Percentiles rank a stretch among this genome's conserved stretches.
phyloP scores from a whole-genome alignment of 23 red algal genomes.

The Pyropia yezoensis region DNA sequence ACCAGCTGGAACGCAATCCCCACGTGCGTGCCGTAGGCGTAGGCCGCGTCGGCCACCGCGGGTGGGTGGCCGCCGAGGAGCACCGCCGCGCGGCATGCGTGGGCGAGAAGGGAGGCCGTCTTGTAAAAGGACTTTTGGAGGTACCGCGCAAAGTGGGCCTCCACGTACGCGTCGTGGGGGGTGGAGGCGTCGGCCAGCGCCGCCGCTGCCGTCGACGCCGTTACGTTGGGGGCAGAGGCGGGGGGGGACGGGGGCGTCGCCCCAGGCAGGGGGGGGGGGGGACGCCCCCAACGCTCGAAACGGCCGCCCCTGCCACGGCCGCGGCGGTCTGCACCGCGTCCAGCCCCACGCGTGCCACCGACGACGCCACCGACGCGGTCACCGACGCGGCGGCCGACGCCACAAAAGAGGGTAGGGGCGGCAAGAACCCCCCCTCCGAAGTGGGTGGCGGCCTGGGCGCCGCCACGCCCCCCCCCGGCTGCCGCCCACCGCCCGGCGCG shows the following conservation, averaged over 20 bases:
- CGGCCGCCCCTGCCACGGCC: neutral
- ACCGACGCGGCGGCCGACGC: no score
- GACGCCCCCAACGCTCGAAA: neutral
- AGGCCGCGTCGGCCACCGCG: conserved; percentile 54
- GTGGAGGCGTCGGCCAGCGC: neutral
- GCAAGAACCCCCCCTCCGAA: no score
- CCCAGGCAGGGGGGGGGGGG: neutral
- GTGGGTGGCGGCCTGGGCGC: no score
- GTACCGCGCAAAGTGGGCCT: conserved; percentile 46
- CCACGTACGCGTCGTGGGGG: neutral
- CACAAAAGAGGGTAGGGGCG: no score
- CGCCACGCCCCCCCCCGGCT: no score
- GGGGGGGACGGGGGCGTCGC: neutral
- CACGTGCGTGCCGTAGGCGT: conserved; percentile 74
- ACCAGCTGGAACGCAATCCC: conserved; percentile 93
- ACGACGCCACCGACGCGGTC: no score
- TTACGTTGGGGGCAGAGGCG: neutral
- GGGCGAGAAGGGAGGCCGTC: conserved; percentile 91
- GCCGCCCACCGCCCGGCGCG: neutral
- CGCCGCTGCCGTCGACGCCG: conserved; percentile 7
- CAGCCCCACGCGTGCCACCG: no score
- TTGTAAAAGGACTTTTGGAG: conserved; percentile 92
- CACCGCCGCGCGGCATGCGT: conserved; percentile 88
- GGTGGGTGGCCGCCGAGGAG: conserved; percentile 53
- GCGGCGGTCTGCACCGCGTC: no score